A percentile compares a stretch with the other conserved stretches of the same genome.
Conservation (phyloP, 202 grass and related monocot genomes). For the Brachypodium distachyon region DNA sequence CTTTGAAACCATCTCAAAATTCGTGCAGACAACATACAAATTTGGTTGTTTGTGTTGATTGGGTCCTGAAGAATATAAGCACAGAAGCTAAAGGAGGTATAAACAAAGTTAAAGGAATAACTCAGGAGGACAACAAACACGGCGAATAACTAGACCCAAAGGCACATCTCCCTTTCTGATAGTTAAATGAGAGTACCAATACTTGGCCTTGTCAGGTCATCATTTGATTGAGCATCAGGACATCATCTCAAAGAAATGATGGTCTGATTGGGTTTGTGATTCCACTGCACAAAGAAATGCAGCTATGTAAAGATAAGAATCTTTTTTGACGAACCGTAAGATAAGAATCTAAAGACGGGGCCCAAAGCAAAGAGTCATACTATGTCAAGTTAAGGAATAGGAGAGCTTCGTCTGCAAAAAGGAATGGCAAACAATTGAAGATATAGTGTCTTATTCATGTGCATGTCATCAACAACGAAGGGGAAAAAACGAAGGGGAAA, state of each 20-base stretch:
- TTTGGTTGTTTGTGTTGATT: constrained; percentile 27
- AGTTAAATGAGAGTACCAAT: not conserved
- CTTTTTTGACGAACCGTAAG: no score
- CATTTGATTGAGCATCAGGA: constrained; percentile 18
- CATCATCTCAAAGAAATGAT: not conserved
- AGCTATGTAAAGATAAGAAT: not conserved
- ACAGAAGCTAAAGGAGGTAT: constrained; percentile 5
- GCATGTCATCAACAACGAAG: not conserved
- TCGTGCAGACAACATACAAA: constrained; percentile 12
- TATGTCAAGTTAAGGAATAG: not conserved
- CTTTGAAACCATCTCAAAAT: constrained; percentile 24
- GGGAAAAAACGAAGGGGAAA: not conserved
- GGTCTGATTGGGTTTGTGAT: not conserved
- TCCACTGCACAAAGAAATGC: not conserved
- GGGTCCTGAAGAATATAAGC: not conserved
- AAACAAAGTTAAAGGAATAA: constrained; percentile 30
- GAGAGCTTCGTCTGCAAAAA: not conserved
- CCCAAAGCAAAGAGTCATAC: not conserved
- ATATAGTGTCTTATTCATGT: not conserved
- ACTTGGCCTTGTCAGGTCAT: constrained; percentile 1
- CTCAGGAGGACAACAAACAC: constrained; percentile 22
- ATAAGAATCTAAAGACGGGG: not conserved
- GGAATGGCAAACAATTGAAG: not conserved
- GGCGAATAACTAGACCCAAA: constrained; percentile 26
- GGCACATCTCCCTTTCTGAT: constrained; percentile 2